phyloP scores from a whole-genome alignment of 257 asterid genomes.

The Jacaranda mimosifolia region DNA sequence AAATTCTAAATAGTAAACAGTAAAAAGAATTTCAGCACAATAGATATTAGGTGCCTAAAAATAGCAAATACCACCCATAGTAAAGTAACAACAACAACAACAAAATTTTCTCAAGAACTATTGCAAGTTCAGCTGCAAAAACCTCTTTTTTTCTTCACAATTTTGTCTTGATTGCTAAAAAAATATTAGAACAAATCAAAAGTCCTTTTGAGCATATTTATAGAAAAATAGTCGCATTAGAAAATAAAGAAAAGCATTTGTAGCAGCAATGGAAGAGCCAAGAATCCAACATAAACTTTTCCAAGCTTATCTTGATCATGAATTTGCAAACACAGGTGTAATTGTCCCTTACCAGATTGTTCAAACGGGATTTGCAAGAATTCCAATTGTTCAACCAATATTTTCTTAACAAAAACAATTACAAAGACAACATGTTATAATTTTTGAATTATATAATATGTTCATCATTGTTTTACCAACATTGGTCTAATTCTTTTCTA shows the following conservation, averaged over 20 bases:
- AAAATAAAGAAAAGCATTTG: neutral
- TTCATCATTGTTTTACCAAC: neutral
- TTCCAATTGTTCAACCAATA: constrained; percentile 48
- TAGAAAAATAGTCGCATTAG: neutral
- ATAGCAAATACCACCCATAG: too few relatives aligned
- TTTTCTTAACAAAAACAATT: constrained; percentile 36
- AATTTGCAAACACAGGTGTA: constrained; percentile 41
- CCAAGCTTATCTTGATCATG: constrained; percentile 37
- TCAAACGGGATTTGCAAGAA: constrained; percentile 43
- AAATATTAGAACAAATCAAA: neutral
- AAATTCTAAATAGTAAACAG: too few relatives aligned
- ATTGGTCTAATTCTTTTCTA: too few relatives aligned
- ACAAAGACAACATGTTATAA: constrained; percentile 38
- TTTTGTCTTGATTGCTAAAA: neutral
- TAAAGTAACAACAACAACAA: too few relatives aligned
- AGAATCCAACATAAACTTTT: neutral
- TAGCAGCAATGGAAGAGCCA: constrained; percentile 9
- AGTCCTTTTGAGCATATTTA: neutral
- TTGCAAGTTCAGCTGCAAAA: too few relatives aligned
- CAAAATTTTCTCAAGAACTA: too few relatives aligned
- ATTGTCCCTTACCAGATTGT: constrained; percentile 41
- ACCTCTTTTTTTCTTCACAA: neutral
- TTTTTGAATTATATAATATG: constrained; percentile 15
- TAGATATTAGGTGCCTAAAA: too few relatives aligned
- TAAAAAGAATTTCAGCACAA: too few relatives aligned